Conservation (phyloP, 1,284 basidiomycete species). For the Leccinum fallax region DNA sequence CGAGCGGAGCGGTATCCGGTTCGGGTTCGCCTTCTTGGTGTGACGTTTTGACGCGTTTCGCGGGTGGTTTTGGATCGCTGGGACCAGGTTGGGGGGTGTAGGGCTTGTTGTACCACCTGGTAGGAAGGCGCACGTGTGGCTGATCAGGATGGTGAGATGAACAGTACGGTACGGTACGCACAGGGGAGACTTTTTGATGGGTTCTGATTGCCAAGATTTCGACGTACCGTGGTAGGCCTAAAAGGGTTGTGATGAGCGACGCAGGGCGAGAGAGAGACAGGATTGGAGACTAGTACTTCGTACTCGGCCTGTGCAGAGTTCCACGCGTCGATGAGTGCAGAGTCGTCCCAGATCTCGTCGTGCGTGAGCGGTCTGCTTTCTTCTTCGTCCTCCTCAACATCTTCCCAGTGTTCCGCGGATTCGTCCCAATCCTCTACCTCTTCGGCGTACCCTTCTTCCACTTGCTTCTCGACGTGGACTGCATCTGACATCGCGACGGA, state of each 20-base stretch:
- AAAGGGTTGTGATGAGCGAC: constrained; percentile 4
- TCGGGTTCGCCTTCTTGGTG: constrained; percentile 13
- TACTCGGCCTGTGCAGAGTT: constrained; percentile 64
- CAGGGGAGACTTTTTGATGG: constrained; percentile 70
- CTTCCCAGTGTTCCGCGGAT: constrained; percentile 20
- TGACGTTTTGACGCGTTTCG: constrained; percentile 1
- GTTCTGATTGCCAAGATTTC: constrained; percentile 70
- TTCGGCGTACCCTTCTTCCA: constrained; percentile 7
- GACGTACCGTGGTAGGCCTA: constrained; percentile 65
- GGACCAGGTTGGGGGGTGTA: constrained; percentile 32
- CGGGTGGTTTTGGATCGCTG: constrained; percentile 8
- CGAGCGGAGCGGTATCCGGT: constrained; percentile 57
- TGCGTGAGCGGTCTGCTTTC: constrained; percentile 65
- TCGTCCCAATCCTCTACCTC: constrained; percentile 14
- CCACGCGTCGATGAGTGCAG: constrained; percentile 78
- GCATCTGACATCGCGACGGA: background rate
- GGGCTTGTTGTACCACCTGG: constrained; percentile 77
- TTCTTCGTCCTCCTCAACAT: constrained; percentile 31
- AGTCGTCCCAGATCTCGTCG: constrained; percentile 82
- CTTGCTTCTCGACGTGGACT: constrained; percentile 19
- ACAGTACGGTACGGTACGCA: constrained; percentile 38
- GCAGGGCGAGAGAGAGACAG: constrained; percentile 11
- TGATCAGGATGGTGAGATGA: background rate
- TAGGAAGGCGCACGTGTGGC: background rate
- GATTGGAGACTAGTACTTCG: background rate